Base-by-base conservation (phyloP, 2,329 filamentous ascomycete species). In the Xylaria digitata region DNA sequence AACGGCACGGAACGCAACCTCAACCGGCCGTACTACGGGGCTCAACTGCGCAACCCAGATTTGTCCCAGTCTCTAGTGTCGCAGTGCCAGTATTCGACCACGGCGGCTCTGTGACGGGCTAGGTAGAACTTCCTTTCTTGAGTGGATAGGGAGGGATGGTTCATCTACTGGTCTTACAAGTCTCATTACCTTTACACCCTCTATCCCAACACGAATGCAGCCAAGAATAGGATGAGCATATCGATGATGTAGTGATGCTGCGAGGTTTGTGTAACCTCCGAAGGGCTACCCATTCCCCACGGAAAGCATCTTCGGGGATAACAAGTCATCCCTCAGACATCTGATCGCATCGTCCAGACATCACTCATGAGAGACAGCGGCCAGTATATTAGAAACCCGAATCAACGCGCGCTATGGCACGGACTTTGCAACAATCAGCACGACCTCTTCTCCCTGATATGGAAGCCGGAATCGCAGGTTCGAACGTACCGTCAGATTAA, bases 311-410 rank as follows among this genome's bases (percentile, higher is more conserved):
- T 68, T 56, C 6, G 43, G 37, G 30, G 19, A 60, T 34, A 17
- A 40, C 6, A 19, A 48, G 50, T 56, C 23, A 40, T 40, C 4
- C 37, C 13, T 40, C 37, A 15, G n/a, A 17, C 32, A 7, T 13
- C 30, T 4, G 19, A n/a, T 37, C 17, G 4, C 50, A 23, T 53
- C 6, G 7, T 21, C 37, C 8, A 11, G 6, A 50, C 1, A 23
- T 32, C 15, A 56, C 61, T 62, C 67, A 54, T 62, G 94, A 64
- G 92, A 93, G 45, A 90, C 90, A 2, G 92, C 87, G 0, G 92
- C 89, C 19, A 97, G 78, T 1, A 92, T 89, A 78, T 99, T 95
- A 73, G 96, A 94, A 26, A 97, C 85, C 78, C 98, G 94, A 84
- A 97, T 96, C 1, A 93, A 86, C 0, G 94, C 94, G 67, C 92